Base-by-base conservation (phyloP, 805 yeast genomes). In the Candida ficus region DNA sequence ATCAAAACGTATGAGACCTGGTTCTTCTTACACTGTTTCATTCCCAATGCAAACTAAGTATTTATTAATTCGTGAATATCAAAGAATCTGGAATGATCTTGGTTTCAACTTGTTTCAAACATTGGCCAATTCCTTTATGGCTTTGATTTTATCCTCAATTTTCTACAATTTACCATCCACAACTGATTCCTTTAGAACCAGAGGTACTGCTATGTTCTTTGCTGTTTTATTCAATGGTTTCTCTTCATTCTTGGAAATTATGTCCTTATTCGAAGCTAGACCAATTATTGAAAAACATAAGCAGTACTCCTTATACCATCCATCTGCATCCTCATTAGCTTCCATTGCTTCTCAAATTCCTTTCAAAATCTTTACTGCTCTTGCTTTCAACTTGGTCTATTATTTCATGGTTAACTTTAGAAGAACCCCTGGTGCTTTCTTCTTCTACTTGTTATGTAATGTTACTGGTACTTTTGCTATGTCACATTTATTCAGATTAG, bases 181-280 rank as follows among this genome's bases (percentile, higher is more conserved):
- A 21, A 72, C 84, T 0, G 59, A 52, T 1, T 68, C 77, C 2
- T 72, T 79, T 48, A 77, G 70, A 56, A 67, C 62, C 50, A 66
- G 88, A 54, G 73, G 79, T 50, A 77, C 87, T 31, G 71, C 80
- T 34, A 64, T 83, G 68, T 84, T 83, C 62, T 80, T 80, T 57
- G 80, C 83, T 18, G 68, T 76, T 34, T 64, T 79, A 53, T 79
- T 77, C 60, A 78, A 78, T 55, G 78, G 83, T 12, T 75, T 79
- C 52, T 66, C 80, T 14, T 77, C 81, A 14, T 56, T 79, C 44
- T 63, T 78, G 52, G 87, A 80, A 59, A 69, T 80, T 43, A 64
- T 50, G 50, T 40, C 54, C 16, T 35, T 50, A 20, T 54, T 50
- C 27, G 58, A 50, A 39, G 53, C 53, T 25, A 69, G 84, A 52